These are phyloP conservation scores for Colletotrichum eremochloae DNA, from an alignment of 2,329 filamentous ascomycete genomes.

Conservation along the genomic window DNA sequence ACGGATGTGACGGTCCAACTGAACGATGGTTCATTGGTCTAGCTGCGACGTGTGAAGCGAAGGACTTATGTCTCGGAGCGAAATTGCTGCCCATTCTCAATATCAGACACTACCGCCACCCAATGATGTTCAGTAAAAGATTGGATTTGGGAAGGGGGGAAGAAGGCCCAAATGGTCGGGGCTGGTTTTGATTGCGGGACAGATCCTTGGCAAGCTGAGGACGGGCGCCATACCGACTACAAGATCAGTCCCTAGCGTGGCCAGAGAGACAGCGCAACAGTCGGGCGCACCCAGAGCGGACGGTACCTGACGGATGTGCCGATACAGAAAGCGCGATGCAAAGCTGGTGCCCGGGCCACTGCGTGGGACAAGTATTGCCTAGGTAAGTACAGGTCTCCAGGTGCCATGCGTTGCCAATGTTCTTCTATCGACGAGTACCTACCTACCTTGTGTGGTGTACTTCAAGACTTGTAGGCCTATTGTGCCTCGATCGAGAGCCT, in stretches of 20 bases:
- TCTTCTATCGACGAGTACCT: neutral
- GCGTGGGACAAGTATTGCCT: neutral
- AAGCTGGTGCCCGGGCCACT: constrained; percentile 1
- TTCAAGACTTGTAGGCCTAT: neutral
- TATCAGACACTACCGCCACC: neutral
- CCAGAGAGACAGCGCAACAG: constrained; percentile 12
- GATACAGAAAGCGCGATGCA: constrained; percentile 2
- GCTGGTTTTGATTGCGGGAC: neutral
- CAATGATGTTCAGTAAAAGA: neutral
- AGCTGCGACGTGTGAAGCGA: neutral
- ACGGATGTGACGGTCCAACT: neutral
- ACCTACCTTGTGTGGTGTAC: neutral
- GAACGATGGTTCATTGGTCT: neutral
- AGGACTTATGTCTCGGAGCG: constrained; percentile 1
- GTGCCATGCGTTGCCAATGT: neutral
- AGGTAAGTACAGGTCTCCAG: neutral
- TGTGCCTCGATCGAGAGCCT: neutral
- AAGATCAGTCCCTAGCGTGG: constrained; percentile 16
- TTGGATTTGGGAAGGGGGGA: neutral
- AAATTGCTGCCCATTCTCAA: constrained; percentile 1
- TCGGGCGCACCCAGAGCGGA: constrained; percentile 11
- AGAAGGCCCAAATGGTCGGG: constrained; percentile 1
- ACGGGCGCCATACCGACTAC: neutral
- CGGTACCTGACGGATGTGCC: constrained; percentile 29
- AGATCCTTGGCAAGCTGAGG: constrained; percentile 35